These are phyloP conservation scores for Pseudogymnoascus sp. DNA, from an alignment of 2,329 filamentous ascomycete species.

Conservation along the genomic window DNA sequence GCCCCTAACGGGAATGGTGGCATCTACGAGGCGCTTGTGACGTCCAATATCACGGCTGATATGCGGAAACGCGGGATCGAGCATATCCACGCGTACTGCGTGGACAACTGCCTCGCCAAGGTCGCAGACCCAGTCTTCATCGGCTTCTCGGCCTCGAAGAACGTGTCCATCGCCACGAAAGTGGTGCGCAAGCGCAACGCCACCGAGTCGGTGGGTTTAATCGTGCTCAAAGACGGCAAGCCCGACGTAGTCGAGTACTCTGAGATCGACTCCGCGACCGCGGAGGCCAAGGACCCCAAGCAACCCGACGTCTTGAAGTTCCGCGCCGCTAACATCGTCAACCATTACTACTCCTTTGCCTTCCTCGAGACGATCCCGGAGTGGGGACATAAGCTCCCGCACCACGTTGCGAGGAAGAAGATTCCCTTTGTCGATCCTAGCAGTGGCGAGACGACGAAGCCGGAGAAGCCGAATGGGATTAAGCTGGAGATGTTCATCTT, in stretches of 20 bases:
- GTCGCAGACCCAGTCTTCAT: slow-evolving; percentile 97
- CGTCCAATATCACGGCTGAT: slow-evolving; percentile 72
- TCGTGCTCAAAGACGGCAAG: slow-evolving; percentile 89
- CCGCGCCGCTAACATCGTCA: slow-evolving; percentile 97
- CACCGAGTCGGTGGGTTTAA: slow-evolving; percentile 90
- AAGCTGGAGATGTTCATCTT: slow-evolving; percentile 99
- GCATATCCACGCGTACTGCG: slow-evolving; percentile 96
- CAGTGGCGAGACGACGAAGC: slow-evolving; percentile 76
- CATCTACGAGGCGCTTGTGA: slow-evolving; percentile 85
- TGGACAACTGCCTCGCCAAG: slow-evolving; percentile 98
- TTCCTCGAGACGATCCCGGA: slow-evolving; percentile 87
- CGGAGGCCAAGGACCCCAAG: slow-evolving; percentile 78
- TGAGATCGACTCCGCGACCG: slow-evolving; percentile 84
- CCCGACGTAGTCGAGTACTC: slow-evolving; percentile 98
- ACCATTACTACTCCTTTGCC: slow-evolving; percentile 96
- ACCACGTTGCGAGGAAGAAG: slow-evolving; percentile 98
- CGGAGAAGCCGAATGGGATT: slow-evolving; percentile 92
- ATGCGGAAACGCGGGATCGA: slow-evolving; percentile 84
- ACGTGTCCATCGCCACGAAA: slow-evolving; percentile 96
- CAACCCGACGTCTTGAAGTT: slow-evolving; percentile 82
- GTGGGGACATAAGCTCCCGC: slow-evolving; percentile 80
- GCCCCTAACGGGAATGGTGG: slow-evolving; percentile 97
- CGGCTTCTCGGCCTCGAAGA: slow-evolving; percentile 79
- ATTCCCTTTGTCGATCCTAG: slow-evolving; percentile 77
- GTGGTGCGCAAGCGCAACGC: slow-evolving; percentile 98